Evolutionary conservation across 306 rosid genomes (phyloP), one percentile per base, ranked within the genome.

Genomic region (Vigna angularis): DNA sequence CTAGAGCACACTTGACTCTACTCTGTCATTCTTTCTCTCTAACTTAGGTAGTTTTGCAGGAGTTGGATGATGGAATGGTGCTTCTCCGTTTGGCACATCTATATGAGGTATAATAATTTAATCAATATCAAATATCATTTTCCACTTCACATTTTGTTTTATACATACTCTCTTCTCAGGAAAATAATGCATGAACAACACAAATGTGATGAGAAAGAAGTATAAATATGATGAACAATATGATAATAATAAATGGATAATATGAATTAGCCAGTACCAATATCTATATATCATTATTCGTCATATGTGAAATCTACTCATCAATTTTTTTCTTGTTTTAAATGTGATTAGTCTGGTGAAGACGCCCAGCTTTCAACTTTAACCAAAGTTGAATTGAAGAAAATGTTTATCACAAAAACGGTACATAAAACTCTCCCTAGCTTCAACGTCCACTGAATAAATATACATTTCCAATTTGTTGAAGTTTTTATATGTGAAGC

Each of bases 321-420:
- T 62, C 14, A 34, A 34, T 32, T 62, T 32, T 12, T 62, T 62
- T 32, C 68, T 24, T 62, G 47, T 34, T 34, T 61, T 12, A 17
- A 26, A 58, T 58, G 17, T 28, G 36, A 26, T 58, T 62, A 62
- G 68, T 5, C 24, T n/a, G 68, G 68, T 62, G 68, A 62, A 62
- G 68, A 62, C 34, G 68, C 47, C 15, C 68, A 62, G 13, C 42
- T 32, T 62, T 62, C 68, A 62, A 62, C 68, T 32, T 34, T 62
- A 18, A 16, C 68, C 47, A 16, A 62, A 62, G 47, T 62, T 62
- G 68, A 62, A n/a, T 62, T 62, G 68, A 62, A 62, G 68, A 62
- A 62, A 62, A 62, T 62, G 47, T 62, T 62, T 62, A 12, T 5
- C 45, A 32, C 24, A 62, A 62, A 34, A 62, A 32, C 44, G 68